Base-by-base conservation (phyloP, 768 basidiomycete species). In the Galerina sulciceps region DNA sequence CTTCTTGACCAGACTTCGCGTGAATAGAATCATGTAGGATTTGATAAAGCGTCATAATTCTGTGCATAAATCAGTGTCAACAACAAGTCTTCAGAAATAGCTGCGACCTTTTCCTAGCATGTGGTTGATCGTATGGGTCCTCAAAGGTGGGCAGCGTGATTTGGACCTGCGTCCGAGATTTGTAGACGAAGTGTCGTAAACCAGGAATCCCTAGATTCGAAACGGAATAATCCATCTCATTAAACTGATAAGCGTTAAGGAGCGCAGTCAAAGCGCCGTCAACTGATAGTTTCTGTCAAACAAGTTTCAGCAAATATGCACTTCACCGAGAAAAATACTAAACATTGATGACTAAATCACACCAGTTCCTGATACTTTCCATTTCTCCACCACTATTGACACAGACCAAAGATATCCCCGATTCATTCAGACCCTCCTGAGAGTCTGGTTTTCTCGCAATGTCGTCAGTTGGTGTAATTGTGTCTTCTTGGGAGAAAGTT, bases 171-270 rank as follows among this genome's bases (percentile, higher is more conserved):
- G 84, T 78, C 11, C 93, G 82, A 10, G 92, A 93, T 75, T 98
- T 98, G 79, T 98, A 99, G 47, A 98, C 76, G 69, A 98, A 99
- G 72, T 99, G 97, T 31, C 93, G 85, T 26, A 99, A 75, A 2
- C 95, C 95, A 3, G 94, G 94, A 62, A 96, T 89, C n/a, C 86
- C 85, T 10, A 98, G 75, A 54, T 91, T 88, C 2, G 86, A 86
- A 55, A 88, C 84, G 6, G 84, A 79, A 65, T 92, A 93, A 47
- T 85, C 81, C 6, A 87, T 88, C 40, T 79, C 68, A 49, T 83
- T 76, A 43, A 80, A 71, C 31, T 70, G 65, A 56, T 84, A 81
- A 8, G 81, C 78, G 31, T 79, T 75, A 15, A 75, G 67, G 48
- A 92, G 78, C 11, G 81, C 77, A 55, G 82, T 75, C 52, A 82